These are phyloP conservation scores for Asterophora parasitica DNA, from an alignment of 768 basidiomycete species.

Conservation along the genomic window DNA sequence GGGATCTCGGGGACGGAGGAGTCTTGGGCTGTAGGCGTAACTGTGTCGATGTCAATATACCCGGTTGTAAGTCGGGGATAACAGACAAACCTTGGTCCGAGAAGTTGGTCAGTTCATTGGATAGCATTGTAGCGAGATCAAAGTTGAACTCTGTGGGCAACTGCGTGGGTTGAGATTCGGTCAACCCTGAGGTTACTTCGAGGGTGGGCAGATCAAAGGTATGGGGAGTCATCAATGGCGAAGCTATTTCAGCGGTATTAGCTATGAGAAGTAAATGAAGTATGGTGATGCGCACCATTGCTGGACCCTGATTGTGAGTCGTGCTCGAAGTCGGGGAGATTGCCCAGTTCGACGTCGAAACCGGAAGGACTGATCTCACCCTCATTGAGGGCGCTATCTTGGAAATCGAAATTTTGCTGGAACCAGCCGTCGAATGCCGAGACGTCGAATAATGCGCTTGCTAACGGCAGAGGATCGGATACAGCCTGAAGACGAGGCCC, in stretches of 20 bases:
- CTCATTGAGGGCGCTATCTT: slow-evolving; percentile 17
- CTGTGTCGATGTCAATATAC: not conserved
- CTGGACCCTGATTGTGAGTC: not conserved
- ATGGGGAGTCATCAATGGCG: not conserved
- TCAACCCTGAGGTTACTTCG: not conserved
- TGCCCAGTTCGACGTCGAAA: slow-evolving; percentile 30
- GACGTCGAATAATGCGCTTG: slow-evolving; percentile 12
- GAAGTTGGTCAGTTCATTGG: not conserved
- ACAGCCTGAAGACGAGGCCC: slow-evolving; percentile 20
- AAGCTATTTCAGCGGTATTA: not conserved
- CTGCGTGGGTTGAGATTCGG: not conserved
- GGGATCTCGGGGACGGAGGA: not conserved
- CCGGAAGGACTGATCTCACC: slow-evolving; percentile 19
- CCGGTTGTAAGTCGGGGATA: too few relatives aligned
- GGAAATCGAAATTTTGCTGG: slow-evolving; percentile 23
- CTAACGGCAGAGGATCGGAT: slow-evolving; percentile 26
- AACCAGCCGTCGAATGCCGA: slow-evolving; percentile 34
- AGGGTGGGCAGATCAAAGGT: not conserved
- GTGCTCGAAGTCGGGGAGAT: slow-evolving; percentile 17
- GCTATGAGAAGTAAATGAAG: not conserved
- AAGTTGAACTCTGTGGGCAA: not conserved
- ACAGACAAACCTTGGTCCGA: not conserved
- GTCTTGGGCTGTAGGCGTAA: slow-evolving; percentile 1
- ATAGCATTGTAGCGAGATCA: not conserved
- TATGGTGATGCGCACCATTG: not conserved